Conservation (phyloP, 2,329 filamentous ascomycete species). For the Alternaria metachromatica region DNA sequence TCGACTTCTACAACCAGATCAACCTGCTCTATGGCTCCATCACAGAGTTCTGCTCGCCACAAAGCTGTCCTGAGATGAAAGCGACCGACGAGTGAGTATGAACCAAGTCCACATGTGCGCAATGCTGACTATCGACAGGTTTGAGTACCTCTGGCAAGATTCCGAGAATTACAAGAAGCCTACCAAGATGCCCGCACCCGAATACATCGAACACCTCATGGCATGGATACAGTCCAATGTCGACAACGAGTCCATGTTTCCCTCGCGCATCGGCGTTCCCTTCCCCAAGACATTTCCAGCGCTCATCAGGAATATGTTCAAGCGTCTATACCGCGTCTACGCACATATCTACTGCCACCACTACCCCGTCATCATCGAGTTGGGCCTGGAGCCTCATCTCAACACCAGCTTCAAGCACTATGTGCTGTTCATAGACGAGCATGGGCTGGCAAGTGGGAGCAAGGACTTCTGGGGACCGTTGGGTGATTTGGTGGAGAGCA, state of each 20-base stretch:
- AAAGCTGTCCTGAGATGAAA: constrained; percentile 99
- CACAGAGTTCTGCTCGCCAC: constrained; percentile 97
- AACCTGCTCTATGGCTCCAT: constrained; percentile 98
- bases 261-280: constrained; percentile 91
- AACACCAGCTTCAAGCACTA: constrained; percentile 99
- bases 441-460: constrained; percentile 80
- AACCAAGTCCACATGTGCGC: too few species aligned
- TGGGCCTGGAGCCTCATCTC: constrained; percentile 94
- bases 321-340: constrained; percentile 97
- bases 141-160: constrained; percentile 99
- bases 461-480: constrained; percentile 98
- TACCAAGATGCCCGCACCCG: constrained; percentile 96
- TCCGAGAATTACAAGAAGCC: constrained; percentile 91
- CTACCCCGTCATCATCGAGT: constrained; percentile 93
- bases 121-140: constrained; percentile 59
- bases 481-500: constrained; percentile 95
- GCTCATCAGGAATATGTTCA: constrained; percentile 99
- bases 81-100: constrained; percentile 87
- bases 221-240: constrained; percentile 94
- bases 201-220: constrained; percentile 98
- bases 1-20: constrained; percentile 99
- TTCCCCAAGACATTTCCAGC: constrained; percentile 90
- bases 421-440: constrained; percentile 97
- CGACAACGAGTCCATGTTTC: constrained; percentile 93
- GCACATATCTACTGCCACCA: constrained; percentile 98